phyloP scores from a whole-genome alignment of 208 protist species.

The Porcisia hertigi region DNA sequence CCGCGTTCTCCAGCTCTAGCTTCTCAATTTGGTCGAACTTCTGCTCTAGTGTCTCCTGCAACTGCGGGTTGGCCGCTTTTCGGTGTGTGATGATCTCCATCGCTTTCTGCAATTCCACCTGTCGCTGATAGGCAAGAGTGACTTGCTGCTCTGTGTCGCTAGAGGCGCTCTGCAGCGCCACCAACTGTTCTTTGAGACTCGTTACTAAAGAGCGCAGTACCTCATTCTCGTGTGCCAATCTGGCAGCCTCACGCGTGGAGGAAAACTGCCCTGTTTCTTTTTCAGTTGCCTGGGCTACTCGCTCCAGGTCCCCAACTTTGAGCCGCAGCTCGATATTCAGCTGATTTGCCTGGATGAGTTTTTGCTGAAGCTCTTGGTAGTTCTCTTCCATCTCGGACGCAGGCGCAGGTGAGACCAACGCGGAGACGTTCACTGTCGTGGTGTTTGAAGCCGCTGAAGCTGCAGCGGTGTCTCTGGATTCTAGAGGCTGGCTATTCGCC shows the following conservation, averaged over 20 bases:
- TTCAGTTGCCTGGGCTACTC: background rate
- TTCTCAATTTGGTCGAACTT: slow-evolving; percentile 31
- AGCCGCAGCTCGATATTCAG: slow-evolving; percentile 37
- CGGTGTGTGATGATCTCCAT: slow-evolving; percentile 16
- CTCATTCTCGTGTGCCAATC: slow-evolving; percentile 17
- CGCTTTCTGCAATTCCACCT: slow-evolving; percentile 12
- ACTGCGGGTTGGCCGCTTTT: slow-evolving; percentile 18
- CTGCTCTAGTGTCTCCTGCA: slow-evolving; percentile 22
- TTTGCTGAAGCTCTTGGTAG: slow-evolving; percentile 25
- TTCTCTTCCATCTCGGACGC: background rate
- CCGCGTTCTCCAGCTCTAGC: slow-evolving; percentile 46
- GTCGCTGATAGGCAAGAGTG: slow-evolving; percentile 5
- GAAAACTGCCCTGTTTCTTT: background rate
- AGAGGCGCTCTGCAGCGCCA: slow-evolving; percentile 1
- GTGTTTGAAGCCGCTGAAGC: background rate
- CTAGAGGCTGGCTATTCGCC: background rate
- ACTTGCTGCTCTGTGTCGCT: slow-evolving; percentile 13
- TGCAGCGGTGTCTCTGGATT: background rate
- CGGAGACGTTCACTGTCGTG: background rate
- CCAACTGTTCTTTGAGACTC: slow-evolving; percentile 17
- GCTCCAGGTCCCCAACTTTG: slow-evolving; percentile 23
- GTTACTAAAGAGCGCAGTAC: slow-evolving; percentile 2
- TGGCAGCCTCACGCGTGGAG: background rate
- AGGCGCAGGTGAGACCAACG: background rate
- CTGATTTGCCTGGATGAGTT: slow-evolving; percentile 26